Evolutionary conservation across 106 monocot species (phyloP).

Genomic region (Dendrobium officinale): DNA sequence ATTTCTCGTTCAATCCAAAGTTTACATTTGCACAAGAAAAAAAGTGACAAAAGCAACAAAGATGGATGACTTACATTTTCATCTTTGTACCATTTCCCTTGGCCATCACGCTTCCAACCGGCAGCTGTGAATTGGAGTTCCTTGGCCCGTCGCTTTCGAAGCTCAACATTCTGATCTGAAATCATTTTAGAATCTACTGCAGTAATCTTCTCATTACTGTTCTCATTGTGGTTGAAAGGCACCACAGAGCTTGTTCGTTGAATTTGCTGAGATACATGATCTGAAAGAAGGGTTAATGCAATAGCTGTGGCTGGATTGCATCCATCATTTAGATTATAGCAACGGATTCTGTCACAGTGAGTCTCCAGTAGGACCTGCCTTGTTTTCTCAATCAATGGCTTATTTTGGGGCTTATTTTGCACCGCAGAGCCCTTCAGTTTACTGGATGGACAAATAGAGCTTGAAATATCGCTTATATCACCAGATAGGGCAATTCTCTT

Average conservation of each 20-base stretch:
- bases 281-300: neutral
- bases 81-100: slow-evolving; percentile 79
- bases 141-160: slow-evolving; percentile 27
- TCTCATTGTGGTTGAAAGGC: neutral
- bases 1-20: neutral
- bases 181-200: slow-evolving; percentile 15
- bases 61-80: slow-evolving; percentile 51
- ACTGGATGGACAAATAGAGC: neutral
- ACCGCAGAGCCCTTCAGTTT: neutral
- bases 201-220: neutral
- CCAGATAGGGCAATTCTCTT: slow-evolving; percentile 54
- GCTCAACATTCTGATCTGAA: slow-evolving; percentile 17
- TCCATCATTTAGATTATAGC: slow-evolving; percentile 2
- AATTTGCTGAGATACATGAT: neutral
- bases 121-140: slow-evolving; percentile 68
- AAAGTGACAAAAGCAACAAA: neutral
- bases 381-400: slow-evolving; percentile 44
- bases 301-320: neutral
- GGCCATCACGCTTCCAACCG: slow-evolving; percentile 75
- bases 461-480: slow-evolving; percentile 10
- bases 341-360: slow-evolving; percentile 11
- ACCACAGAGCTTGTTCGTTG: neutral
- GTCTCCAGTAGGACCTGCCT: slow-evolving; percentile 32
- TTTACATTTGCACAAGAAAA: neutral
- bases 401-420: slow-evolving; percentile 5